A percentile compares a stretch with the other conserved stretches of the same genome.
These are phyloP conservation scores for Coniosporium tulheliwenetii DNA, from an alignment of 2,329 filamentous ascomycete genomes.

Conservation along the genomic window DNA sequence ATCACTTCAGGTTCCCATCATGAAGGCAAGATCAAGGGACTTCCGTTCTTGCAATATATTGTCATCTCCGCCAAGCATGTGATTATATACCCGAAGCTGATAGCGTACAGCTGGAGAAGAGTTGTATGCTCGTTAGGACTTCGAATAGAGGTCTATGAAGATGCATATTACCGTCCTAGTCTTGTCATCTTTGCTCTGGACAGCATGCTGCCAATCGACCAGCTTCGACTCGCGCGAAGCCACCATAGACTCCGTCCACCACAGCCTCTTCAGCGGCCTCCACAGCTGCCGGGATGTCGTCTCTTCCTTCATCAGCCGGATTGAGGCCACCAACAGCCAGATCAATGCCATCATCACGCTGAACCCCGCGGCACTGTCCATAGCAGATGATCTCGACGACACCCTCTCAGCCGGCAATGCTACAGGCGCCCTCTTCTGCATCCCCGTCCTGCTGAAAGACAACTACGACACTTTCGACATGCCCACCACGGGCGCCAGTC, in stretches of 20 bases:
- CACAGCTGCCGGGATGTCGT: constrained; percentile 40
- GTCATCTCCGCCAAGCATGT: no score
- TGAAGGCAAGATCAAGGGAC: no score
- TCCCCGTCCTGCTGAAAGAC: constrained; percentile 49
- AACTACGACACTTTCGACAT: constrained; percentile 42
- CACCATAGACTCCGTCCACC: constrained; percentile 41
- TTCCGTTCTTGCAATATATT: no score
- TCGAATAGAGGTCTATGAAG: no score
- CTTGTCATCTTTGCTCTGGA: no score
- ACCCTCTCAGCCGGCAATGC: constrained; percentile 31
- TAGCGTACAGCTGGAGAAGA: no score
- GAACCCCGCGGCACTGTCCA: constrained; percentile 30
- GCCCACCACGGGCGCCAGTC: constrained; percentile 40
- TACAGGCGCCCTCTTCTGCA: constrained; percentile 39
- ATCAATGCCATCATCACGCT: constrained; percentile 43
- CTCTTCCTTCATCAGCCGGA: constrained; percentile 39
- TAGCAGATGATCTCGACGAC: constrained; percentile 35
- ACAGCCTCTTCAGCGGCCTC: constrained; percentile 35
- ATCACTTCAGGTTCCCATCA: no score
- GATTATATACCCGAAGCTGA: no score
- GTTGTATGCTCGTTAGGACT: no score
- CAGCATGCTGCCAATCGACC: constrained; percentile 10
- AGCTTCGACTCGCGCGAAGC: constrained; percentile 40
- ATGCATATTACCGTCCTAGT: no score
- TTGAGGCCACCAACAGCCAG: constrained; percentile 38